These are phyloP conservation scores for Jaenimonas drosophilae DNA, from an alignment of 208 protist species.

Conservation along the genomic window DNA sequence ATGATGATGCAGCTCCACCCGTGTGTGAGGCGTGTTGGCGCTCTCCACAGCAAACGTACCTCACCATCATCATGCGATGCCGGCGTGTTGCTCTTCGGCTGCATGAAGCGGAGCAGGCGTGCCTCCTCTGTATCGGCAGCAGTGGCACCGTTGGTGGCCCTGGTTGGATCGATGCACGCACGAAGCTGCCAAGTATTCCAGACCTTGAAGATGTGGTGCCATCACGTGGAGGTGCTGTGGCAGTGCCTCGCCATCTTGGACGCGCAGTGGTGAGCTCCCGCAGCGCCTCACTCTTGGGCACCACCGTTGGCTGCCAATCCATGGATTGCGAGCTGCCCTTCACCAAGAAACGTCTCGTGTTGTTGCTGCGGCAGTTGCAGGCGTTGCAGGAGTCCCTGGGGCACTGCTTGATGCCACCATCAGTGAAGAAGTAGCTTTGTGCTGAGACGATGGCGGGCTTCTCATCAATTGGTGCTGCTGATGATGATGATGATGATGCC, in stretches of 20 bases:
- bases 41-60: conserved; percentile 13
- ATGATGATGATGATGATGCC: too few species aligned
- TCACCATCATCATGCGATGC: conserved; percentile 13
- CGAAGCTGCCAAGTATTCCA: not conserved
- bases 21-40: conserved; percentile 32
- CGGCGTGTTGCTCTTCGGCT: conserved; percentile 9
- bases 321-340: conserved; percentile 62
- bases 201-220: conserved; percentile 37
- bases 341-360: conserved; percentile 40
- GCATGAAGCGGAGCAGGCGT: conserved; percentile 10
- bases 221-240: too few species aligned
- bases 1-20: too few species aligned
- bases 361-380: conserved; percentile 36
- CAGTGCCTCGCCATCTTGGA: too few species aligned
- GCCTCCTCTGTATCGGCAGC: conserved; percentile 25
- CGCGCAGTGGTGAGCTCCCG: not conserved
- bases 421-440: too few species aligned
- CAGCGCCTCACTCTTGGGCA: not conserved
- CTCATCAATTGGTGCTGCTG: too few species aligned
- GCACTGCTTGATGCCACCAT: too few species aligned
- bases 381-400: conserved; percentile 27
- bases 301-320: conserved; percentile 29
- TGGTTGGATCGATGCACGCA: not conserved
- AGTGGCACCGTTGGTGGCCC: conserved; percentile 8
- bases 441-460: too few species aligned